Evolutionary conservation across 306 rosid genomes (phyloP), one percentile per base, ranked within the genome.

Genomic region (Gastrolobium bilobum): DNA sequence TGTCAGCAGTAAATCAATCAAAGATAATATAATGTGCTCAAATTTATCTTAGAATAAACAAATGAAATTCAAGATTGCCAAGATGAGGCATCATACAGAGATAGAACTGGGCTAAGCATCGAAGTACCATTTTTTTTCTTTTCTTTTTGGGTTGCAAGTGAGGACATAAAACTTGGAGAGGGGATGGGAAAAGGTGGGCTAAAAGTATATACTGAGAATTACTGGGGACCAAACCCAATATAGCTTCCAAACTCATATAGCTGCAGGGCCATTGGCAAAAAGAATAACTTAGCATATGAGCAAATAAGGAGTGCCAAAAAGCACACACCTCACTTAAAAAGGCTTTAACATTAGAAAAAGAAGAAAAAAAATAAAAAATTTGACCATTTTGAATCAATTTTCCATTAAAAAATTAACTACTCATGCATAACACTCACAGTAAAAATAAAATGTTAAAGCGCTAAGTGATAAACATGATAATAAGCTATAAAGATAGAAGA

Each of bases 1-100:
- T 30, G 33, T 43, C 37, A 44, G 71, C 38, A 38, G 47, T 67
- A 39, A 81, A 68, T 60, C 46, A 82, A 52, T 53, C 56, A 30
- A 51, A 63, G 4, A 53, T 54, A 61, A 61, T 10, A 9, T 4
- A 38, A 46, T 11, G 80, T 20, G 56, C 34, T 54, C 70, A 68
- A 60, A 51, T 31, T 79, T 72, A 60, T 46, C 71, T n/a, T 38
- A 29, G 63, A 30, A 47, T 26, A 2, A 38, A 50, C 6, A 58
- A 40, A 35, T 50, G 38, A 74, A 73, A 59, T 79, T n/a, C 44
- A 61, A 51, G 5, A 35, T 52, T 53, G 64, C 34, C 46, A 68
- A 54, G 52, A 67, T 42, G 34, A 44, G 44, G 52, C 39, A 4
- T 73, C n/a, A 3, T 44, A n/a, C 15, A 40, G 48, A 15, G 4